Evolutionary conservation across 331 rosid genomes (phyloP).

Genomic region (Quercus tomentella): DNA sequence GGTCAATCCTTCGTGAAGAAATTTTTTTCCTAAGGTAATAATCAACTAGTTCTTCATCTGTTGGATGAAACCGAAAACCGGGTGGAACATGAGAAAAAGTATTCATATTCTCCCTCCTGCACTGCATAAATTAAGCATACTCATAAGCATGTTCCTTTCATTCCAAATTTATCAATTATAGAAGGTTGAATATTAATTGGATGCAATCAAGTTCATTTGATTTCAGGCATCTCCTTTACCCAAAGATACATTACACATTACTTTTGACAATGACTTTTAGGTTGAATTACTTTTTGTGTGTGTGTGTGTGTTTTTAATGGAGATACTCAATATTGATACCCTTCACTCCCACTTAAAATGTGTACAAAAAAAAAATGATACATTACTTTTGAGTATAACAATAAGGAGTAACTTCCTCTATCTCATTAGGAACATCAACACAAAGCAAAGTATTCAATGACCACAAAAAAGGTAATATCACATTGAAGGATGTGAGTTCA

Average conservation of each 20-base stretch:
- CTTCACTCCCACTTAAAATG: too few relatives aligned
- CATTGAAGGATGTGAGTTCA: neutral
- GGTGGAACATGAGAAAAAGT: slow-evolving; percentile 83
- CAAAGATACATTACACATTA: too few relatives aligned
- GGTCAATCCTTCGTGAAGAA: slow-evolving; percentile 68
- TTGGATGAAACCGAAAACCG: slow-evolving; percentile 94
- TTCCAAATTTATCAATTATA: neutral
- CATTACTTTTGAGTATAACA: neutral
- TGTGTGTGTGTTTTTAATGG: too few relatives aligned
- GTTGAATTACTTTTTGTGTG: too few relatives aligned
- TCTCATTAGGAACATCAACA: neutral
- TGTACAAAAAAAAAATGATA: neutral
- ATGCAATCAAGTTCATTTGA: too few relatives aligned
- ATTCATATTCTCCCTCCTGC: slow-evolving; percentile 61
- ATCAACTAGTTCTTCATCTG: slow-evolving; percentile 96
- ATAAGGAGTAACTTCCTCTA: neutral
- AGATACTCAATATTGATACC: too few relatives aligned
- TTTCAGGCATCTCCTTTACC: too few relatives aligned
- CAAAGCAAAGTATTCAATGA: neutral
- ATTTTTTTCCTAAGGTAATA: slow-evolving; percentile 85
- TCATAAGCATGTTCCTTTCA: slow-evolving; percentile 31
- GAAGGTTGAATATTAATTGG: too few relatives aligned
- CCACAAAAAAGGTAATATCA: neutral
- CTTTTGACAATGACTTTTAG: too few relatives aligned
- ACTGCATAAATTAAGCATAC: slow-evolving; percentile 11